phyloP scores from a whole-genome alignment of 176 grass and related monocot genomes.

The Oryza nivara region DNA sequence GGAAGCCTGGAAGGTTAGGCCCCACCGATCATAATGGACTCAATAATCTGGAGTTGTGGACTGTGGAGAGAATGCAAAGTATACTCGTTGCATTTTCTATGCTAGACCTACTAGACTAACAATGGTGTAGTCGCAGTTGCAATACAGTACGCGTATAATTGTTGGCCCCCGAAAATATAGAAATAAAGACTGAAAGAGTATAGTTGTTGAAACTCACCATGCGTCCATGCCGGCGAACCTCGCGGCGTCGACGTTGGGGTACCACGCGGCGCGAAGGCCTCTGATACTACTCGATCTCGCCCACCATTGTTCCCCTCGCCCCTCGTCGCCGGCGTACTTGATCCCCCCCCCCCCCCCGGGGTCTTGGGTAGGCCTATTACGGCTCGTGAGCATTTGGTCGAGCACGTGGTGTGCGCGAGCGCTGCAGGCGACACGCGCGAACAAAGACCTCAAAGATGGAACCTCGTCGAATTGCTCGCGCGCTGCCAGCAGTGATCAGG shows the following conservation, averaged over 20 bases:
- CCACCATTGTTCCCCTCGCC: neutral
- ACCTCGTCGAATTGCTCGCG: too few species aligned
- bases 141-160: neutral
- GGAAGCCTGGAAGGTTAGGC: neutral
- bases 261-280: too few species aligned
- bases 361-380: too few species aligned
- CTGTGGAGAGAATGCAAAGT: neutral
- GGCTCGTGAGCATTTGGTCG: too few species aligned
- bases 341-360: too few species aligned
- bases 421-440: too few species aligned
- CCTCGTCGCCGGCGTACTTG: neutral
- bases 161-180: too few species aligned
- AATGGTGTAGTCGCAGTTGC: neutral
- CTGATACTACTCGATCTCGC: too few species aligned
- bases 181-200: too few species aligned
- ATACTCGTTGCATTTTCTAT: constrained; percentile 1
- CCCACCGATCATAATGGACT: neutral
- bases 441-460: too few species aligned
- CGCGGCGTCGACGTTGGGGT: neutral
- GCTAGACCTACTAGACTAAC: neutral
- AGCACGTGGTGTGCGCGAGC: too few species aligned
- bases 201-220: neutral
- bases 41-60: neutral
- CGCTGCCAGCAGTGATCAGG: too few species aligned
- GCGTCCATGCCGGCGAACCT: neutral